Conservation (phyloP, 192 early-diverging fungal species). For the Coemansia sp. region DNA sequence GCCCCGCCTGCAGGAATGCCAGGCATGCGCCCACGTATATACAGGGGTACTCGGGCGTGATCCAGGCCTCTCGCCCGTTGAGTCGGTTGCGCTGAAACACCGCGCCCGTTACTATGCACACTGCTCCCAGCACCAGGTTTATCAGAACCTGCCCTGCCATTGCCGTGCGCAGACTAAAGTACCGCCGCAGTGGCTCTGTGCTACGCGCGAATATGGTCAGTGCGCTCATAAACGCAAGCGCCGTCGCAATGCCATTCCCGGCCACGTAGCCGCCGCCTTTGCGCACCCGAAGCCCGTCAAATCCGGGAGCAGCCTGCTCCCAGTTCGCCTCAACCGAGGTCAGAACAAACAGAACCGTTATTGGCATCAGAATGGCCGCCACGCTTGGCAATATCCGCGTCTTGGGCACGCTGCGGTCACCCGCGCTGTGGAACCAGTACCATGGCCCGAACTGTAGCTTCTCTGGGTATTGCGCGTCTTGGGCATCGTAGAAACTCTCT, state of each 20-base stretch:
- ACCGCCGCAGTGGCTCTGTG: constrained; percentile 10
- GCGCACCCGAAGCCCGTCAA: constrained; percentile 13
- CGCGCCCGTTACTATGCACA: constrained; percentile 29
- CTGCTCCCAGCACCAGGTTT: constrained; percentile 32
- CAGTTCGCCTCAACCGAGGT: constrained; percentile 46
- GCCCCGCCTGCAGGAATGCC: constrained; percentile 28
- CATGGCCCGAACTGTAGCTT: constrained; percentile 25
- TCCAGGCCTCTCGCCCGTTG: constrained; percentile 27
- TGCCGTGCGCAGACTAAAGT: constrained; percentile 20
- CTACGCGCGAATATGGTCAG: constrained; percentile 32
- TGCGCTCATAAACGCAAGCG: constrained; percentile 40
- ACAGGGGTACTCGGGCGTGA: constrained; percentile 44
- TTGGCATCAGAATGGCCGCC: constrained; percentile 34
- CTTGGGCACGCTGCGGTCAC: constrained; percentile 17
- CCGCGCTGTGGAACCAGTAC: constrained; percentile 31
- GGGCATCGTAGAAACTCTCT: constrained; percentile 5
- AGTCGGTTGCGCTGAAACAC: constrained; percentile 41
- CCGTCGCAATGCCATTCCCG: constrained; percentile 36
- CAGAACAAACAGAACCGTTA: constrained; percentile 38
- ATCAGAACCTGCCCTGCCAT: constrained; percentile 21
- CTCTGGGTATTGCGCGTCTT: constrained; percentile 16
- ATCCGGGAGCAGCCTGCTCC: constrained; percentile 30
- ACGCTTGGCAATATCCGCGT: constrained; percentile 40
- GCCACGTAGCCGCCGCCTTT: constrained; percentile 43
- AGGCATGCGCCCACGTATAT: constrained; percentile 37